phyloP scores from a whole-genome alignment of 192 early-diverging fungal genomes.

The Backusella circina region DNA sequence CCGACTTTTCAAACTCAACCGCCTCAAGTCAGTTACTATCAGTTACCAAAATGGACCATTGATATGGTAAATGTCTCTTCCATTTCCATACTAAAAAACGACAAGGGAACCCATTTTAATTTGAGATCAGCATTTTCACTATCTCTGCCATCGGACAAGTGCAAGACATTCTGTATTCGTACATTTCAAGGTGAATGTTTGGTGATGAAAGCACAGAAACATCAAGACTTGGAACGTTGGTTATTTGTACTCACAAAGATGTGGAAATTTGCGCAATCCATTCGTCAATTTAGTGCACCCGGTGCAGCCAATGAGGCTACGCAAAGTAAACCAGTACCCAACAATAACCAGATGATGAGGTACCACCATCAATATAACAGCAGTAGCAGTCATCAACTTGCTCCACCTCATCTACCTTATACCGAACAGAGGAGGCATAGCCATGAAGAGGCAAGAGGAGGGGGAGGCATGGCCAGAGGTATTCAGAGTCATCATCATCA shows the following conservation, averaged over 20 bases:
- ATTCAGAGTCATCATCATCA: not conserved
- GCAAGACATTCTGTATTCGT: slow-evolving; percentile 22
- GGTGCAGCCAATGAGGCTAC: not conserved
- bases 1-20: slow-evolving; percentile 15
- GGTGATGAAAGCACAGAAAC: slow-evolving; percentile 31
- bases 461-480: not conserved
- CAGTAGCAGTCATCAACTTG: not conserved
- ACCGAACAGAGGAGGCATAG: not conserved
- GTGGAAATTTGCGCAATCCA: slow-evolving; percentile 18
- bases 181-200: slow-evolving; percentile 19
- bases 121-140: not conserved
- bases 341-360: not conserved
- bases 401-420: not conserved
- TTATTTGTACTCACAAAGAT: slow-evolving; percentile 36
- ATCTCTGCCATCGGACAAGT: not conserved
- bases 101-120: slow-evolving; percentile 4
- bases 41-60: slow-evolving; percentile 30
- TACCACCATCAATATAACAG: not conserved
- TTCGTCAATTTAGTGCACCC: not conserved
- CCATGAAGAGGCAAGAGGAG: not conserved
- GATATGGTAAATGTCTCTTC: slow-evolving; percentile 24
- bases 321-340: not conserved
- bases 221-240: slow-evolving; percentile 37
- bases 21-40: slow-evolving; percentile 27
- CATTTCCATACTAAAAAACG: slow-evolving; percentile 24